These are phyloP conservation scores for Cryptococcus amylolentus DNA, from an alignment of 1,284 basidiomycete species.

Conservation along the genomic window DNA sequence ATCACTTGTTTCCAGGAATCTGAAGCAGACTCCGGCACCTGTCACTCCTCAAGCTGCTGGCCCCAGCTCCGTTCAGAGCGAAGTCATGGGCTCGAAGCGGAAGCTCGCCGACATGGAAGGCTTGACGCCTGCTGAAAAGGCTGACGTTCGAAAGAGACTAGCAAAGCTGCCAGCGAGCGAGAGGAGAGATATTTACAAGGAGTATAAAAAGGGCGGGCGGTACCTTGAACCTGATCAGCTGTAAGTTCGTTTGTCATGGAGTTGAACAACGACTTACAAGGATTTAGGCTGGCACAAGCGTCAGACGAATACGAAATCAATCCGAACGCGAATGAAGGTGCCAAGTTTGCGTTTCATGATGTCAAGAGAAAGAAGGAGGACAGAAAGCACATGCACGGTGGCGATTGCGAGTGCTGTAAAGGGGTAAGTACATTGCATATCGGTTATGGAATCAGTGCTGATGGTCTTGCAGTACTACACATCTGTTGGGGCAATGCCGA, in stretches of 20 bases:
- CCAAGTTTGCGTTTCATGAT: constrained; percentile 66
- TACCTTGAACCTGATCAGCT: constrained; percentile 36
- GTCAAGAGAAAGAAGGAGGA: constrained; percentile 68
- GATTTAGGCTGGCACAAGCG: constrained; percentile 52
- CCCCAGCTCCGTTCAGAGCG: too few species aligned
- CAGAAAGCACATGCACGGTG: constrained; percentile 65
- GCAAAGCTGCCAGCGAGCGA: constrained; percentile 26
- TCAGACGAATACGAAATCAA: constrained; percentile 67
- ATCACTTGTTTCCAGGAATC: too few species aligned
- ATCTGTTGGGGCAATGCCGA: constrained; percentile 66
- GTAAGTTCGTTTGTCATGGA: constrained; percentile 18
- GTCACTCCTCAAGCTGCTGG: too few species aligned
- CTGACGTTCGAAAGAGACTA: constrained; percentile 24
- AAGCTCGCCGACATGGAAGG: constrained; percentile 25
- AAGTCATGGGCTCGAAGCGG: constrained; percentile 7
- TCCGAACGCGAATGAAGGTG: constrained; percentile 62
- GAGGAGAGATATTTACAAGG: constrained; percentile 35
- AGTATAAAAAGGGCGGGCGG: constrained; percentile 41
- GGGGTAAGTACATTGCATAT: constrained; percentile 57
- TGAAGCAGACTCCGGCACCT: too few species aligned
- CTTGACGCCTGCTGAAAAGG: constrained; percentile 31
- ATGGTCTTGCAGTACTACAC: constrained; percentile 65
- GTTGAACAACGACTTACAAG: background rate
- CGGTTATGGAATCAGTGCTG: background rate
- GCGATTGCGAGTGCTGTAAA: constrained; percentile 78